These are phyloP conservation scores for Stemphylium beticola DNA, from an alignment of 2,329 filamentous ascomycete species.

Conservation along the genomic window DNA sequence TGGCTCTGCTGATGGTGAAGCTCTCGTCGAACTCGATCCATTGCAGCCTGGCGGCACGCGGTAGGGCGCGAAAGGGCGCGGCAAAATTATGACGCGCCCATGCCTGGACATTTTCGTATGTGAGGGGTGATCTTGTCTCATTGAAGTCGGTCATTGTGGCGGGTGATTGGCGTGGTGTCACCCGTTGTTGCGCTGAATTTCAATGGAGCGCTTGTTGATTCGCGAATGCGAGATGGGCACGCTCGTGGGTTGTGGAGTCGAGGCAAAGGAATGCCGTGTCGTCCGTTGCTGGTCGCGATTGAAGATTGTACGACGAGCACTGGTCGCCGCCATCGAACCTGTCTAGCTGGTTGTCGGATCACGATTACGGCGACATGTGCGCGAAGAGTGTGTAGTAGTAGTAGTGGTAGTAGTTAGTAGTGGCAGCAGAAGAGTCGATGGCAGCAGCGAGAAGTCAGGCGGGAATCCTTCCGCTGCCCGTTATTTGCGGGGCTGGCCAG, in stretches of 20 bases:
- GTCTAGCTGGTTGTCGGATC: conserved; percentile 7
- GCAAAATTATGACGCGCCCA: conserved; percentile 32
- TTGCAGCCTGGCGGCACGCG: conserved; percentile 24
- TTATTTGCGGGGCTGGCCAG: conserved; percentile 19
- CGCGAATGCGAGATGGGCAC: conserved; percentile 5
- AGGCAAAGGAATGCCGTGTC: background rate
- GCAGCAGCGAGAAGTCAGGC: conserved; percentile 14
- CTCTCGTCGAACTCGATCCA: conserved; percentile 37
- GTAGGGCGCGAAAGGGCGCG: conserved; percentile 27
- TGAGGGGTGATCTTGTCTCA: conserved; percentile 35
- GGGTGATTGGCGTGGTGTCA: conserved; percentile 13
- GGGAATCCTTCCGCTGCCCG: conserved; percentile 18
- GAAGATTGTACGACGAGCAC: conserved; percentile 9
- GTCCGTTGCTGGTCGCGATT: conserved; percentile 4
- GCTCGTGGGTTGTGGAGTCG: conserved; percentile 4
- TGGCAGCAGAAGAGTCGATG: background rate
- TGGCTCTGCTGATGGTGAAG: conserved; percentile 31
- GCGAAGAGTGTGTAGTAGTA: conserved; percentile 1
- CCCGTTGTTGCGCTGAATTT: conserved; percentile 6
- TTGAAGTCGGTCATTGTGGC: conserved; percentile 34
- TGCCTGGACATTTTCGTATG: conserved; percentile 30
- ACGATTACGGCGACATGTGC: conserved; percentile 15
- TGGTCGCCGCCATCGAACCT: conserved; percentile 12
- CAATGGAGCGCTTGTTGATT: conserved; percentile 9
- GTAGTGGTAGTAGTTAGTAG: background rate